Evolutionary conservation across 225 moss, liverwort and hornwort species (phyloP).

Genomic region (Sphagnum tenellum): DNA sequence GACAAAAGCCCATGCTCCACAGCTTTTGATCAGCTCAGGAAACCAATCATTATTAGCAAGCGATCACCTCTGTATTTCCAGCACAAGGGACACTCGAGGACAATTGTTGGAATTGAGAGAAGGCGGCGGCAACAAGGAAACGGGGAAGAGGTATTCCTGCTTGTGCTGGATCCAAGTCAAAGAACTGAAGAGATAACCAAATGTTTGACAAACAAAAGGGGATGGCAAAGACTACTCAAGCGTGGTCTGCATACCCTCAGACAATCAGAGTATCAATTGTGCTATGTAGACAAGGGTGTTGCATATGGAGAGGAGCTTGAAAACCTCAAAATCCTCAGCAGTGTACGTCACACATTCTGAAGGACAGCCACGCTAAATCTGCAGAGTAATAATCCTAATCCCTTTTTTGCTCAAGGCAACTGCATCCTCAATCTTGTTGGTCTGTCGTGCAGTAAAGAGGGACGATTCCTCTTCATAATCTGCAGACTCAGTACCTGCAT

Average conservation of each 20-base stretch:
- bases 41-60: constrained; percentile 43
- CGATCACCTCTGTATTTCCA: constrained; percentile 74
- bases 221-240: constrained; percentile 57
- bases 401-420: no score
- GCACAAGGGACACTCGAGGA: constrained; percentile 67
- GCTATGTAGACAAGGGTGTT: constrained; percentile 62
- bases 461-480: no score
- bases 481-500: no score
- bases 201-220: constrained; percentile 38
- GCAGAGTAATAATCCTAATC: no score
- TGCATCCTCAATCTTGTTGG: no score
- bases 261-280: constrained; percentile 69
- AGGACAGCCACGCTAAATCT: no score
- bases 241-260: constrained; percentile 49
- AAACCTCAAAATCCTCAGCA: constrained; percentile 60
- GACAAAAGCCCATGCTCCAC: constrained; percentile 5
- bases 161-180: constrained; percentile 67
- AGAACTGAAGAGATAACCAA: constrained; percentile 41
- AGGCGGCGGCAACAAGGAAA: constrained; percentile 29
- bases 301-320: constrained; percentile 55
- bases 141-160: constrained; percentile 45
- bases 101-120: constrained; percentile 69
- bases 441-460: no score
- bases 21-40: constrained; percentile 30
- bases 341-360: constrained; percentile 58